phyloP scores from a whole-genome alignment of 495 filamentous ascomycete species.

The Hypoxylon rickii region DNA sequence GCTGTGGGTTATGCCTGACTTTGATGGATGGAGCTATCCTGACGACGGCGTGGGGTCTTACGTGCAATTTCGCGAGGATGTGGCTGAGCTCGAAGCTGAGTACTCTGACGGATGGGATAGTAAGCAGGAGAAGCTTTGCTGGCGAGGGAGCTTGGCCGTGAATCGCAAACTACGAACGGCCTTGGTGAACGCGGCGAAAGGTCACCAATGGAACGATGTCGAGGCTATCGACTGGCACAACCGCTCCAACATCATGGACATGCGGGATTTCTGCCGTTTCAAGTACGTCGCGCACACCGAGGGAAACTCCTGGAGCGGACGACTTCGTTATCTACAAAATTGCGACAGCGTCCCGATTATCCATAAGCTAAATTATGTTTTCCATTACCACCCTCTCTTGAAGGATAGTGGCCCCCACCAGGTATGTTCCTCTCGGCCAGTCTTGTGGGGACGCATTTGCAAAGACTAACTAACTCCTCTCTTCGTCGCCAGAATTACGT shows the following conservation, averaged over 20 bases:
- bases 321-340: constrained; percentile 56
- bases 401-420: constrained; percentile 54
- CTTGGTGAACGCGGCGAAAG: constrained; percentile 43
- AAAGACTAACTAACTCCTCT: not conserved
- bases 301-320: constrained; percentile 60
- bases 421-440: constrained; percentile 3
- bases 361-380: constrained; percentile 51
- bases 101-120: constrained; percentile 40
- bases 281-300: constrained; percentile 62
- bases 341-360: constrained; percentile 53
- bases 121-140: constrained; percentile 63
- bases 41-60: constrained; percentile 60
- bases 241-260: constrained; percentile 44
- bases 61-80: constrained; percentile 50
- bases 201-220: constrained; percentile 54
- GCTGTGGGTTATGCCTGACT: constrained; percentile 71
- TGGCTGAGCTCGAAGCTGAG: constrained; percentile 34
- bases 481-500: constrained; percentile 53
- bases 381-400: constrained; percentile 50
- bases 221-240: constrained; percentile 48
- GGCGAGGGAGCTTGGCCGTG: constrained; percentile 56
- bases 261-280: constrained; percentile 54
- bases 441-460: too few species aligned
- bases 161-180: constrained; percentile 44
- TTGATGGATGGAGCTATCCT: constrained; percentile 68